phyloP scores from a whole-genome alignment of 768 basidiomycete genomes.

The Macrolepiota dolichaula region DNA sequence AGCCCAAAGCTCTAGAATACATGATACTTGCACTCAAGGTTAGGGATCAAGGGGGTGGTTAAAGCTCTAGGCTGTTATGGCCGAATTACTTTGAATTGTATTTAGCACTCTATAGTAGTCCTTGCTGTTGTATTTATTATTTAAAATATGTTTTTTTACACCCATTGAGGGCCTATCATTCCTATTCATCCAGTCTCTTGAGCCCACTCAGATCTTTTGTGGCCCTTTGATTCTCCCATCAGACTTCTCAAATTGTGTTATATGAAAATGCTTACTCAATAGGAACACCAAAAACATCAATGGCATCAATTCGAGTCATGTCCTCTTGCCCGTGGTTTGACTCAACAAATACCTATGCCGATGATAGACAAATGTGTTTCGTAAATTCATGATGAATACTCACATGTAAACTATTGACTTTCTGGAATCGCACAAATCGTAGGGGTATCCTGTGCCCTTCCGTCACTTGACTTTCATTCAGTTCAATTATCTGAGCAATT shows the following conservation, averaged over 20 bases:
- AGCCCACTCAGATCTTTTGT: conserved; percentile 6
- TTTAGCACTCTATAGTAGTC: too few species aligned
- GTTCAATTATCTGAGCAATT: conserved; percentile 54
- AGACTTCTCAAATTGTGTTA: neutral
- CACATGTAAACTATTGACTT: conserved; percentile 64
- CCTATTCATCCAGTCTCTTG: conserved; percentile 3
- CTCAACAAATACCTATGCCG: conserved; percentile 53
- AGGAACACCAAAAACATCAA: conserved; percentile 62
- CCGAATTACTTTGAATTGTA: too few species aligned
- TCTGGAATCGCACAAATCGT: conserved; percentile 68
- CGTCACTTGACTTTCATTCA: conserved; percentile 44
- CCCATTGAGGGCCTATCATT: too few species aligned
- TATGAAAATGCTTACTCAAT: conserved; percentile 38
- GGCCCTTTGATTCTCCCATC: neutral
- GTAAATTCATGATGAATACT: neutral
- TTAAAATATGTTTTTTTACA: too few species aligned
- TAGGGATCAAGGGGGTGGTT: too few species aligned
- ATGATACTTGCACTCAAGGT: too few species aligned
- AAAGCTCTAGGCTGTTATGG: too few species aligned
- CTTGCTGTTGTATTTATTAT: too few species aligned
- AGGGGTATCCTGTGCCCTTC: conserved; percentile 48
- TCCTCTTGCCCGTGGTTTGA: conserved; percentile 62
- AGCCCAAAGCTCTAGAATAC: too few species aligned
- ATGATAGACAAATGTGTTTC: neutral
- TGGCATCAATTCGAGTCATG: conserved; percentile 60